Base-by-base conservation (phyloP, 176 grass and related monocot genomes). In the Raddia guianensis region DNA sequence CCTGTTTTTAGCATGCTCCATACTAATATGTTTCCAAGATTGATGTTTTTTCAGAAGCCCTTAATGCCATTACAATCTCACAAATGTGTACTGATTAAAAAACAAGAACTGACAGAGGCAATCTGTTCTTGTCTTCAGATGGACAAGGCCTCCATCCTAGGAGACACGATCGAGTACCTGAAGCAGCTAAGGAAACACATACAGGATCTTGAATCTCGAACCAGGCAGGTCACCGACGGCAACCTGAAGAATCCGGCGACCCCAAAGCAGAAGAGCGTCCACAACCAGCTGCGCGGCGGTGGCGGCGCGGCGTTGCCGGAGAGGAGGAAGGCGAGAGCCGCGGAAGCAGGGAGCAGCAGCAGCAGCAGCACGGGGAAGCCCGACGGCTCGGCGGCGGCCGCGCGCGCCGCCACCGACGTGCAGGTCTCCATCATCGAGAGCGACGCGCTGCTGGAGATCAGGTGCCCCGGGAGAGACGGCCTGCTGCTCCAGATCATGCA, bases 131-230 rank as follows among this genome's bases (percentile, higher is more conserved):
- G 15, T 61, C 43, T 71, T 53, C 75, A 98, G 96, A 93, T 93
- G 90, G 96, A 99, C 67, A 93, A 91, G 75, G 84, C 92, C 0
- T 95, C 92, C 21, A 95, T 99, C 27, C 81, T 99, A 9, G 90
- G 86, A 0, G 92, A 99, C 62, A 90, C 92, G 19, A 95, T 93
- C 49, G 96, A 99, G 68, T 99, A 95, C n/a, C 61, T 99, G 78
- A 99, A 95, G 86, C 92, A 99, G 76, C 82, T 95, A 1, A 73
- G 74, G 15, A 76, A 84, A 0, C 88, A 74, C 6, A 88, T 99
- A 75, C 82, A 95, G 73, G 96, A 99, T 6, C 96, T 98, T 0
- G 92, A 98, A 55, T 77, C 86, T 9, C 72, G 5, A 34, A 68
- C 75, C 55, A 92, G 50, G 72, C 72, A 69, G 34, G 49, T 86